Conservation (phyloP, 345 rosid genomes). For the Melaleuca alternifolia region DNA sequence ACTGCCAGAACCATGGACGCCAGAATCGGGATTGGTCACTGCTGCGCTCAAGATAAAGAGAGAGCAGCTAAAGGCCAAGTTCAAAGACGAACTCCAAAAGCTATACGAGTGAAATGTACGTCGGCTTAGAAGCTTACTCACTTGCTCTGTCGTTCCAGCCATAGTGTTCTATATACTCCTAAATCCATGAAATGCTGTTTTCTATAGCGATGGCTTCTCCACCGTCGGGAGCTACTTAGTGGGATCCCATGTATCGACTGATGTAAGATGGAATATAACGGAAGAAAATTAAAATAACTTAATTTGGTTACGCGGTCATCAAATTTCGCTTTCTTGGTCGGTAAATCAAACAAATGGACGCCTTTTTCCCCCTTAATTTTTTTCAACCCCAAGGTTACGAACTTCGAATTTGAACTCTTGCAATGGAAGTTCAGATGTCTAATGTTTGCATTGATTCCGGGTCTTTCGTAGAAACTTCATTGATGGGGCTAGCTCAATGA, state of each 20-base stretch:
- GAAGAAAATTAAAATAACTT: background rate
- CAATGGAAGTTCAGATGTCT: background rate
- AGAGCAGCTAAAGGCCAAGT: constrained; percentile 57
- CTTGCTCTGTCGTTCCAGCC: background rate
- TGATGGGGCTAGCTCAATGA: background rate
- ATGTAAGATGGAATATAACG: background rate
- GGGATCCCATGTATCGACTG: background rate
- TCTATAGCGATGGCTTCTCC: background rate
- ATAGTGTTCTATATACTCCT: background rate
- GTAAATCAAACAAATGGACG: background rate
- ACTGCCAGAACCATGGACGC: constrained; percentile 77
- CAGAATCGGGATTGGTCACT: constrained; percentile 64
- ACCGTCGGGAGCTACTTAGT: background rate
- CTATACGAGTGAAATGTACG: constrained; percentile 28
- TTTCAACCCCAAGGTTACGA: background rate
- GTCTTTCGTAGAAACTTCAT: background rate
- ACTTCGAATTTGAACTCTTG: background rate
- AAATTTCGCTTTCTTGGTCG: background rate
- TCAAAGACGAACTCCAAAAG: constrained; percentile 56
- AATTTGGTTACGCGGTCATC: background rate
- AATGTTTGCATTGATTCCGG: background rate
- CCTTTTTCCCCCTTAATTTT: background rate
- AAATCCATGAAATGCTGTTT: background rate
- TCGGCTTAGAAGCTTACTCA: background rate
- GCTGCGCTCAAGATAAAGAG: constrained; percentile 72